phyloP scores from a whole-genome alignment of 805 yeast species.

The Yarrowia yakushimensis region DNA sequence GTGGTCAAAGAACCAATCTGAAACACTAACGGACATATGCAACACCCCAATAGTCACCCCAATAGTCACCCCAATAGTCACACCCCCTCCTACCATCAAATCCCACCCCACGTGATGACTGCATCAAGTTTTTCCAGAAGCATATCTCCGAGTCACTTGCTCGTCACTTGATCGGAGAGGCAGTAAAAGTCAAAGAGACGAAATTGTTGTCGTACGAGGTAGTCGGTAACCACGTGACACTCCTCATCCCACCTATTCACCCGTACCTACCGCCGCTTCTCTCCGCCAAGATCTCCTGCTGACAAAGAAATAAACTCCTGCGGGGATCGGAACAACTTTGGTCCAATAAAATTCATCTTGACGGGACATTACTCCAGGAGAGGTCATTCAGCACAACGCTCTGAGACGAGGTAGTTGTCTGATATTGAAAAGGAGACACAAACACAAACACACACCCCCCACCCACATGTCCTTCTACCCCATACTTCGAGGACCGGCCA shows the following conservation, averaged over 20 bases:
- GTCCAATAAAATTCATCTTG: constrained; percentile 13
- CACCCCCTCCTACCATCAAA: neutral
- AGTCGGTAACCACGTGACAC: too few relatives aligned
- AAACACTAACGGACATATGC: too few relatives aligned
- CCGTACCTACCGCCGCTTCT: too few relatives aligned
- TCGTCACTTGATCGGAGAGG: neutral
- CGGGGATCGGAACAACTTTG: constrained; percentile 23
- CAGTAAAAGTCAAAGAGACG: too few relatives aligned
- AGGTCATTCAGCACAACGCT: neutral
- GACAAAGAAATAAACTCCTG: constrained; percentile 9
- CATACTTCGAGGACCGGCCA: constrained; percentile 4
- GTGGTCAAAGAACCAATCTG: too few relatives aligned
- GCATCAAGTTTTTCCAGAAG: constrained; percentile 7
- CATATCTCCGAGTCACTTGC: neutral
- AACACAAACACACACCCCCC: neutral
- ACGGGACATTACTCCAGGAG: constrained; percentile 1
- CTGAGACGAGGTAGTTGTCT: too few relatives aligned
- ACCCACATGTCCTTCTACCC: constrained; percentile 12
- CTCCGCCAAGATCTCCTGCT: neutral
- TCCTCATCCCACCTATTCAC: too few relatives aligned
- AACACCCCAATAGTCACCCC: too few relatives aligned
- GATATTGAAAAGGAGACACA: too few relatives aligned
- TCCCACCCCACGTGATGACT: neutral
- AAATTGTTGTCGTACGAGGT: too few relatives aligned
- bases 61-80: too few relatives aligned